A percentile compares a stretch with the other conserved stretches of the same genome.
These are phyloP conservation scores for Metschnikowia kofuensis DNA, from an alignment of 805 yeast genomes.

Conservation along the genomic window DNA sequence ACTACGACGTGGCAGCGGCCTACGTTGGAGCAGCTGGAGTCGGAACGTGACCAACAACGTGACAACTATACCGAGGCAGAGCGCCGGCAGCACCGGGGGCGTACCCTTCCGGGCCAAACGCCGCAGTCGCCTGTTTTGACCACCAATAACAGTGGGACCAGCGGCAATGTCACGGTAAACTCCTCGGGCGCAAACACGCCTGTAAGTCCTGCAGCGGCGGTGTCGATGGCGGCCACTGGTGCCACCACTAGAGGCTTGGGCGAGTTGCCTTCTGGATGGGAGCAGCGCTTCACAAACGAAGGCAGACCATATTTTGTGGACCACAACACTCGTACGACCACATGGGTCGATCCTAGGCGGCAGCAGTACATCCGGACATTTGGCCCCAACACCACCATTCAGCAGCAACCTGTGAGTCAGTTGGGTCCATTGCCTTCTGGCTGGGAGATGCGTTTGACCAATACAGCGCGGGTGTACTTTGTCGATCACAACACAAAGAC, in stretches of 20 bases:
- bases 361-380: slow-evolving; percentile 96
- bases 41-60: slow-evolving; percentile 61
- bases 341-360: slow-evolving; percentile 99
- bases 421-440: slow-evolving; percentile 98
- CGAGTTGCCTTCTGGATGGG: slow-evolving; percentile 98
- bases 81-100: slow-evolving; percentile 83
- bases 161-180: slow-evolving; percentile 47
- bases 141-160: slow-evolving; percentile 17
- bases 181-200: slow-evolving; percentile 46
- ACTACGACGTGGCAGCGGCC: slow-evolving; percentile 99
- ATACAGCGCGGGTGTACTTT: slow-evolving; percentile 96
- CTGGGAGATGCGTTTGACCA: slow-evolving; percentile 99
- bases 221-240: slow-evolving; percentile 69
- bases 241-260: slow-evolving; percentile 95
- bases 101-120: slow-evolving; percentile 76
- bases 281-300: slow-evolving; percentile 95
- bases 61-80: slow-evolving; percentile 78
- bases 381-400: slow-evolving; percentile 87
- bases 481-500: slow-evolving; percentile 99
- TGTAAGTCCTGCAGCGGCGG: slow-evolving; percentile 65
- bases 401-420: slow-evolving; percentile 97
- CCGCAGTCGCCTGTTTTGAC: slow-evolving; percentile 30
- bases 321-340: slow-evolving; percentile 98
- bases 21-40: slow-evolving; percentile 72
- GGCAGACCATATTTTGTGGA: slow-evolving; percentile 98